Evolutionary conservation across 352 stramenopile genomes (phyloP).

Genomic region (Globisporangium cystogenes): DNA sequence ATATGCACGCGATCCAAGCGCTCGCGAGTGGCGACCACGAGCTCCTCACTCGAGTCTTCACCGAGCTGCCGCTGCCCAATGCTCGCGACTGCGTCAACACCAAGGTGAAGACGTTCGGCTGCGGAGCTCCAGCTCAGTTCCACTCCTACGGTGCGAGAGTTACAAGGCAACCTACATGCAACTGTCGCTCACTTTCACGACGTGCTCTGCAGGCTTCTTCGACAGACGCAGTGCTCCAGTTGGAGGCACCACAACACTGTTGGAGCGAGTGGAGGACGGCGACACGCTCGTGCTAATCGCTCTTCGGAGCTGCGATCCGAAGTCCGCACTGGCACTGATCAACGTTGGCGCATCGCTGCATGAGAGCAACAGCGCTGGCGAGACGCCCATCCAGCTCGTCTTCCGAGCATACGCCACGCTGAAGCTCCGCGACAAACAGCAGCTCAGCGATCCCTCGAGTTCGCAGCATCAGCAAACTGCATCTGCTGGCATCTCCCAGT

Average conservation of each 20-base stretch:
- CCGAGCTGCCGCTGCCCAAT: slow-evolving; percentile 21
- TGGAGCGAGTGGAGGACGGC: slow-evolving; percentile 32
- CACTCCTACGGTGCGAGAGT: slow-evolving; percentile 31
- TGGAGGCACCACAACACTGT: slow-evolving; percentile 10
- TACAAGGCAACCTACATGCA: too few relatives aligned
- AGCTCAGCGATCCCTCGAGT: background rate
- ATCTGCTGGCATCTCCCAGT: too few relatives aligned
- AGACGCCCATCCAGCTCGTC: slow-evolving; percentile 28
- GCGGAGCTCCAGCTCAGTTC: slow-evolving; percentile 43
- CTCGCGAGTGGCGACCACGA: slow-evolving; percentile 21
- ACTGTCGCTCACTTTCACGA: too few relatives aligned
- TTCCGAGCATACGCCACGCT: slow-evolving; percentile 29
- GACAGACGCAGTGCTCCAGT: slow-evolving; percentile 11
- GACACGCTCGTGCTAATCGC: slow-evolving; percentile 53
- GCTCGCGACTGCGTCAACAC: slow-evolving; percentile 21
- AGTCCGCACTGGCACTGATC: slow-evolving; percentile 28
- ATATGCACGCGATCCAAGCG: slow-evolving; percentile 53
- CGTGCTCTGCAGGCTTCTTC: slow-evolving; percentile 41
- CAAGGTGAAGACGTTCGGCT: slow-evolving; percentile 33
- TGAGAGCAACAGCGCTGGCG: slow-evolving; percentile 18
- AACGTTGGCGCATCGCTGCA: slow-evolving; percentile 23
- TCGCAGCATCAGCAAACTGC: background rate
- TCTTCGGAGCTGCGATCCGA: slow-evolving; percentile 33
- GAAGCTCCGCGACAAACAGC: slow-evolving; percentile 15
- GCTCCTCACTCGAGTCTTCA: slow-evolving; percentile 35